phyloP scores from a whole-genome alignment of 179 eudicot species.

The Spergularia azorica region DNA sequence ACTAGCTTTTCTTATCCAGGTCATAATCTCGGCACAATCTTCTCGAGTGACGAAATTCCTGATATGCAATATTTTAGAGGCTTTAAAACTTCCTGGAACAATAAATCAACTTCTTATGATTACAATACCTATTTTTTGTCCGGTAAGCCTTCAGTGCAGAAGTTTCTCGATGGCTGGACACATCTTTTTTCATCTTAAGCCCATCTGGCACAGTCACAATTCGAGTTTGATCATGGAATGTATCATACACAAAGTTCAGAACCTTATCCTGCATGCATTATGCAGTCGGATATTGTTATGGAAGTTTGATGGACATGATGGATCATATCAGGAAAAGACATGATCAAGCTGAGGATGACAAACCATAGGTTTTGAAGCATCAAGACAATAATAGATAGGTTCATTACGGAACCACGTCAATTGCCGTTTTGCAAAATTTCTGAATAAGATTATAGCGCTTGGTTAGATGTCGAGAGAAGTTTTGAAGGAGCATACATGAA shows the following conservation, averaged over 20 bases:
- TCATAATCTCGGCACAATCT: slow-evolving; percentile 67
- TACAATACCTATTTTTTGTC: slow-evolving; percentile 57
- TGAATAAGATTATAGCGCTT: slow-evolving; percentile 32
- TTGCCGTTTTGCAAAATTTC: slow-evolving; percentile 94
- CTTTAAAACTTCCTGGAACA: background rate
- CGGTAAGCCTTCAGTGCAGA: slow-evolving; percentile 62
- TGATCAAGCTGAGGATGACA: slow-evolving; percentile 26
- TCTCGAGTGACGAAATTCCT: slow-evolving; percentile 58
- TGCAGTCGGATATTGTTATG: background rate
- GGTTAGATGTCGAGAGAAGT: slow-evolving; percentile 6
- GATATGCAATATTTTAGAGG: slow-evolving; percentile 16
- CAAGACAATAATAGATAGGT: slow-evolving; percentile 84
- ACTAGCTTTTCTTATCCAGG: slow-evolving; percentile 53
- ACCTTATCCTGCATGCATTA: slow-evolving; percentile 64
- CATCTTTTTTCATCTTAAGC: slow-evolving; percentile 67
- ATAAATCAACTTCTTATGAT: background rate
- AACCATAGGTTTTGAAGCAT: slow-evolving; percentile 95
- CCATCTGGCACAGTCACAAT: slow-evolving; percentile 56
- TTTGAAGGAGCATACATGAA: background rate
- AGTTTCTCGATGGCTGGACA: slow-evolving; percentile 45
- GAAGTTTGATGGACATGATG: slow-evolving; percentile 11
- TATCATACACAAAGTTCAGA: slow-evolving; percentile 57
- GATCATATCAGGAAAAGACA: background rate
- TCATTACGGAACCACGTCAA: slow-evolving; percentile 96
- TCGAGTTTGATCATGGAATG: slow-evolving; percentile 54